Base-by-base conservation (phyloP, 2,329 filamentous ascomycete species). In the Cytospora schulzeri region DNA sequence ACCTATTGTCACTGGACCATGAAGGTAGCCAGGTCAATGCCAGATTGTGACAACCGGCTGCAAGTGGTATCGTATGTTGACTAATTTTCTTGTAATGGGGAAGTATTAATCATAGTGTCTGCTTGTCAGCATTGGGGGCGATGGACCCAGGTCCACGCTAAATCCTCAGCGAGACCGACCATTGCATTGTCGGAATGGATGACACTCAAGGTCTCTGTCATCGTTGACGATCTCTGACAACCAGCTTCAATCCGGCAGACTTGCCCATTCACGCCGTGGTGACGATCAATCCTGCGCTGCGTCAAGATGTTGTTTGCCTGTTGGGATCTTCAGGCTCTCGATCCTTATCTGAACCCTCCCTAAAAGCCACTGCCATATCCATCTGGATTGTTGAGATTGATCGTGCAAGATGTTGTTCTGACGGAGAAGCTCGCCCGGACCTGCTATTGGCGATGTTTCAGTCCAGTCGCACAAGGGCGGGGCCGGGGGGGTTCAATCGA, bases 391-490 rank as follows among this genome's bases (percentile, higher is more conserved):
- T 63, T 63, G 57, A 58, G 54, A 63, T 33, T 35, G 60, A 58
- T 59, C 62, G 41, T 31, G 52, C 62, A 28, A 64, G 38, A 41
- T 41, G 29, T 57, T 38, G 45, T 48, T 14, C 38, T 56, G 58
- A 53, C 54, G 53, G 57, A 35, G 50, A 60, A 41, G 54, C 33
- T 65, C 59, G 62, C 41, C 59, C 62, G 56, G 57, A 58, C 55
- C 35, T 50, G 48, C 33, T 14, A 67, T 67, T 67, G 62, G 65
- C 17, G 54, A 62, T 59, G 65, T 67, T 67, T 67, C 65, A 67
- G 45, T 38, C n/a, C 22, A 51, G 65, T 67, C 59, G 60, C 65
- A 67, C 65, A 62, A 59, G 65, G 35, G 62, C 58, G 65, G 65
- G 65, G 62, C 38, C 9, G 24, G 33, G 56, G n/a, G 15, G 22